Percentiles rank a stretch among this genome's conserved stretches.
phyloP scores from a whole-genome alignment of 2,329 filamentous ascomycete species.

The Incumbomyces delicatus region DNA sequence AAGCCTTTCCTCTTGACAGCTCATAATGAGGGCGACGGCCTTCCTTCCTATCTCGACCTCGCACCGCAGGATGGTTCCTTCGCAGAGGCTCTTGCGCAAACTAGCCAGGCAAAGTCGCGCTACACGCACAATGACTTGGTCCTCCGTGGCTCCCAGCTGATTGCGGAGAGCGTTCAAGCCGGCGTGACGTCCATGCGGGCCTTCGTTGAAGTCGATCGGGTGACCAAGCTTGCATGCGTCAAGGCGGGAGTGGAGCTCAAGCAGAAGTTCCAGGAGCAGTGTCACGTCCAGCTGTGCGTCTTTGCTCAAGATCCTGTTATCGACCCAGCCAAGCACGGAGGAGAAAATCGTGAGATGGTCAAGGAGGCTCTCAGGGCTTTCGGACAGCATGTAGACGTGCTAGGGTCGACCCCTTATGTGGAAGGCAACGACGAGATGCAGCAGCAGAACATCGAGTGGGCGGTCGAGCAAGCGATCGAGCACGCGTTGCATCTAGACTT shows the following conservation, averaged over 20 bases:
- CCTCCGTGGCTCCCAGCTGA: conserved; percentile 53
- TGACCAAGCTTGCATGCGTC: conserved; percentile 49
- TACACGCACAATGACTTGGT: conserved; percentile 56
- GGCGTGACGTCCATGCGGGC: conserved; percentile 61
- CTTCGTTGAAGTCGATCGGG: conserved; percentile 61
- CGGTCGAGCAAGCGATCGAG: conserved; percentile 45
- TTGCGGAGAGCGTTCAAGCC: conserved; percentile 53
- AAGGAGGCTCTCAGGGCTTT: conserved; percentile 32
- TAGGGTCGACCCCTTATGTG: conserved; percentile 63
- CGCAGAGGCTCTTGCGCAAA: conserved; percentile 53
- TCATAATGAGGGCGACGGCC: conserved; percentile 8
- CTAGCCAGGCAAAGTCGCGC: conserved; percentile 49
- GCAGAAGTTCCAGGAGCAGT: conserved; percentile 41
- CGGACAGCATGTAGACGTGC: conserved; percentile 40
- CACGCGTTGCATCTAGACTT: conserved; percentile 54
- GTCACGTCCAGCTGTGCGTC: conserved; percentile 56
- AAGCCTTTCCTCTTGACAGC: conserved; percentile 32
- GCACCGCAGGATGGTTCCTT: conserved; percentile 54
- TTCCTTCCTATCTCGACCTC: conserved; percentile 45
- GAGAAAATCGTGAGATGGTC: conserved; percentile 44
- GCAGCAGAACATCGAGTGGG: conserved; percentile 53
- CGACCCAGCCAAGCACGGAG: conserved; percentile 41
- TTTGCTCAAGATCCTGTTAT: conserved; percentile 64
- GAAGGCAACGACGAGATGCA: conserved; percentile 43
- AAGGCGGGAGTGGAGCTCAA: conserved; percentile 50